Evolutionary conservation across 192 early-diverging fungal species (phyloP), one percentile per base, ranked within the genome.

Genomic region (Allomyces macrogynus): DNA sequence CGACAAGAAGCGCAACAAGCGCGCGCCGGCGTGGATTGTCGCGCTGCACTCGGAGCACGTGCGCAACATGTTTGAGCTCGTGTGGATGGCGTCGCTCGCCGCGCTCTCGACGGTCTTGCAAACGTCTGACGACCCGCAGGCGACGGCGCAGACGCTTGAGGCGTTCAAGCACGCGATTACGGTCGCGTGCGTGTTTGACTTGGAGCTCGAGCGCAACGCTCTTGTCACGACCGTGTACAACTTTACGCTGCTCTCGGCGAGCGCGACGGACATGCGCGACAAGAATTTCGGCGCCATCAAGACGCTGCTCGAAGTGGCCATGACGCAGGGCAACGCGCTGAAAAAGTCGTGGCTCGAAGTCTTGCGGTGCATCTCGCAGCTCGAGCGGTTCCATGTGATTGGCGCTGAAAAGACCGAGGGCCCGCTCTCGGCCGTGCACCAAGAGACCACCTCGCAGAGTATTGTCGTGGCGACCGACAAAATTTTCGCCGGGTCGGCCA

Each of bases 271-370:
- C 67, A 89, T 96, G 80, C 83, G 80, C 62, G 84, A 85, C 40
- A 96, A 96, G 73, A 91, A 96, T 69, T 82, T 93, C 18, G 89
- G 90, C 67, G 92, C 89, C 1, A 93, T 96, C 67, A 82, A 87
- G 61, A 83, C 88, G 10, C 74, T 96, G 9, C 75, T 96, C 42
- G 89, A 84, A 49, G 77, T 94, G 4, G 88, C 90, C 3, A 78
- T 81, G 1, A 73, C 73, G n/a, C 81, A 84, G 22, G 85, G 85
- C 49, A 83, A 84, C 63, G 78, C 81, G 43, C 70, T 87, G 60
- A 76, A 75, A 18, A 79, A 80, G 10, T 80, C 72, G 43, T 96
- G 93, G 93, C 73, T 81, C 42, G 89, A 96, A 62, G 85, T 93
- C 11, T 70, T 92, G 68, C 85, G 84, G 54, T 83, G 84, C 40